These are phyloP conservation scores for Colletotrichum navitas DNA, from an alignment of 2,329 filamentous ascomycete species.

Conservation along the genomic window DNA sequence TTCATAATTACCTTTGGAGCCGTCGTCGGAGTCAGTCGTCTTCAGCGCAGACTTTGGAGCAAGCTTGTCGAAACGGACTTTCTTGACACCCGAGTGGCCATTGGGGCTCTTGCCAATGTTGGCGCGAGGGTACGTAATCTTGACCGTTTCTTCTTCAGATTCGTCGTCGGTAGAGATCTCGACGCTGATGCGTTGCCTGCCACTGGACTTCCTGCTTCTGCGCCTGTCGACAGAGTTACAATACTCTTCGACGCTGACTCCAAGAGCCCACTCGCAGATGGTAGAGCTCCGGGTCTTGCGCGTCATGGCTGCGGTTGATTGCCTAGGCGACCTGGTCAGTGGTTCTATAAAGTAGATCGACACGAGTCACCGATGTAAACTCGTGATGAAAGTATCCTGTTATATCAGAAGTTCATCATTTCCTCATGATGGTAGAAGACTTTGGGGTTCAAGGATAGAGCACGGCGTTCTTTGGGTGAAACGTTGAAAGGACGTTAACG, in stretches of 20 bases:
- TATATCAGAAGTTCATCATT: too few species aligned
- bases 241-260: slow-evolving; percentile 51
- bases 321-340: neutral
- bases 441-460: neutral
- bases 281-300: slow-evolving; percentile 37
- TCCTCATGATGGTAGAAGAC: neutral
- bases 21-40: slow-evolving; percentile 42
- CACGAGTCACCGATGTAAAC: neutral
- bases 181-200: slow-evolving; percentile 49
- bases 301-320: slow-evolving; percentile 26
- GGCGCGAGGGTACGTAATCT: slow-evolving; percentile 62
- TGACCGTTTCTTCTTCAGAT: slow-evolving; percentile 61
- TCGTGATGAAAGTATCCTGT: too few species aligned
- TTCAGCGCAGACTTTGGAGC: slow-evolving; percentile 56
- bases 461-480: neutral
- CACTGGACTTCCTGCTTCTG: slow-evolving; percentile 39
- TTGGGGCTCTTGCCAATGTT: slow-evolving; percentile 37
- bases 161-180: slow-evolving; percentile 65
- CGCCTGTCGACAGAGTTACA: slow-evolving; percentile 41
- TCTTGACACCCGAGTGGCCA: slow-evolving; percentile 50
- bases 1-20: slow-evolving; percentile 33
- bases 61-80: slow-evolving; percentile 57
- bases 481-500: neutral
- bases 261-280: slow-evolving; percentile 58
- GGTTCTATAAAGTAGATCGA: neutral